phyloP scores from a whole-genome alignment of 2,329 filamentous ascomycete genomes.

The Septoria petroselini region DNA sequence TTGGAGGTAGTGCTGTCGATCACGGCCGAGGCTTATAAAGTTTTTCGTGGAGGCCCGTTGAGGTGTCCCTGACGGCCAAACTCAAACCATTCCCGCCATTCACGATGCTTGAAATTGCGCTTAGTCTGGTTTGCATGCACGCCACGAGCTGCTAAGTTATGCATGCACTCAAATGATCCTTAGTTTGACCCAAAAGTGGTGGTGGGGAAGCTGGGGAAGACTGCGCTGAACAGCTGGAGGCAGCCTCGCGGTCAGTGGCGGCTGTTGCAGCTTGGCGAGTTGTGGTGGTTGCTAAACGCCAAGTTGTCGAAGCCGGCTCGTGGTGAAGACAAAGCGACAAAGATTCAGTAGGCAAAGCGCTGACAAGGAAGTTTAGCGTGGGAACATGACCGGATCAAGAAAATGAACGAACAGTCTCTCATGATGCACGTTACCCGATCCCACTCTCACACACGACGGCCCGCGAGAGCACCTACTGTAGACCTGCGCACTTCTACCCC shows the following conservation, averaged over 20 bases:
- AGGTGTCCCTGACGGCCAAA: not conserved
- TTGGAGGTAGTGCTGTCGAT: not conserved
- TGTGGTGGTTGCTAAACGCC: no score
- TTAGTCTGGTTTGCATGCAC: not conserved
- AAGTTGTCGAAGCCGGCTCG: no score
- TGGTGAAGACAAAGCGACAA: no score
- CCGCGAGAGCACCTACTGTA: slow-evolving; percentile 3
- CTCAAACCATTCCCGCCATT: not conserved
- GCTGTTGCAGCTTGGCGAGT: no score
- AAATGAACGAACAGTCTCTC: slow-evolving; percentile 14
- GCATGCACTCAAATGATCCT: not conserved
- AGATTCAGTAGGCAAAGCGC: no score
- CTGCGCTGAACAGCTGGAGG: not conserved
- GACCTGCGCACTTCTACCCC: slow-evolving; percentile 1
- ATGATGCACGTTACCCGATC: slow-evolving; percentile 21
- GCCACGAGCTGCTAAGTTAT: not conserved
- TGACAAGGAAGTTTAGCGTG: no score
- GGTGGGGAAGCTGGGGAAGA: not conserved
- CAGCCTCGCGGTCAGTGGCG: no score
- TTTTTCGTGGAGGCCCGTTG: not conserved
- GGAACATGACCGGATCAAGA: no score
- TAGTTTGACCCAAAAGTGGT: not conserved
- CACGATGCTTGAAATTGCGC: not conserved
- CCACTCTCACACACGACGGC: not conserved
- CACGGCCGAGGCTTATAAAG: not conserved